Evolutionary conservation across 75 land plant species (phyloP).

Genomic region (Ceratopteris richardii): DNA sequence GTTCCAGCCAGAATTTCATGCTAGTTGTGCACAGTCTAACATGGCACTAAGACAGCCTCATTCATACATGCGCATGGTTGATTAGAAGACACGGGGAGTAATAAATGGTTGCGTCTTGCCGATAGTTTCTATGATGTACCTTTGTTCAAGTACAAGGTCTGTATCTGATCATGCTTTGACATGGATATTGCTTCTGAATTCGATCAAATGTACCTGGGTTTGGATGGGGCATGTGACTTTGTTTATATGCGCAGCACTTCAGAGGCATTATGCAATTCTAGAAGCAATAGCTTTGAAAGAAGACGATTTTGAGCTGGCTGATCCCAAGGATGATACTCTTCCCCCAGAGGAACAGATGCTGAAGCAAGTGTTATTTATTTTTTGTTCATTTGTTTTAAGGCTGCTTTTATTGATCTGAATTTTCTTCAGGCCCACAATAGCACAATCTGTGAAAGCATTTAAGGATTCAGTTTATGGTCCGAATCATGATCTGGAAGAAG

Average conservation of each 20-base stretch:
- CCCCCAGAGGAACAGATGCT: constrained; percentile 84
- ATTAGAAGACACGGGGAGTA: too few species aligned
- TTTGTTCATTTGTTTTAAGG: background rate
- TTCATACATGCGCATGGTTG: too few species aligned
- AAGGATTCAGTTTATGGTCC: constrained; percentile 78
- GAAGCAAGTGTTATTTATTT: constrained; percentile 31
- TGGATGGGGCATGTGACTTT: too few species aligned
- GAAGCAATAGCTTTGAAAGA: constrained; percentile 83
- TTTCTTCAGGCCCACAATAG: constrained; percentile 46
- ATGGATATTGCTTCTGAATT: too few species aligned
- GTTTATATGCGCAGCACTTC: constrained; percentile 61
- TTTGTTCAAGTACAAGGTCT: too few species aligned
- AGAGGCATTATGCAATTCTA: constrained; percentile 81
- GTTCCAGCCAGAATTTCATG: too few species aligned
- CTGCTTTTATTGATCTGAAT: background rate
- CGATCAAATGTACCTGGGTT: too few species aligned
- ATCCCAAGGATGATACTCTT: constrained; percentile 63
- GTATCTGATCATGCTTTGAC: too few species aligned
- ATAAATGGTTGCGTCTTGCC: too few species aligned
- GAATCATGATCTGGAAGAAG: constrained; percentile 56
- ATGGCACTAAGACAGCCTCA: too few species aligned
- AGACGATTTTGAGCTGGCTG: constrained; percentile 65
- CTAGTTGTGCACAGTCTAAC: too few species aligned
- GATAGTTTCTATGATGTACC: too few species aligned
- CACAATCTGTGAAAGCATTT: constrained; percentile 51